phyloP scores from a whole-genome alignment of 2,329 filamentous ascomycete genomes.

The Fusarium nygamai region DNA sequence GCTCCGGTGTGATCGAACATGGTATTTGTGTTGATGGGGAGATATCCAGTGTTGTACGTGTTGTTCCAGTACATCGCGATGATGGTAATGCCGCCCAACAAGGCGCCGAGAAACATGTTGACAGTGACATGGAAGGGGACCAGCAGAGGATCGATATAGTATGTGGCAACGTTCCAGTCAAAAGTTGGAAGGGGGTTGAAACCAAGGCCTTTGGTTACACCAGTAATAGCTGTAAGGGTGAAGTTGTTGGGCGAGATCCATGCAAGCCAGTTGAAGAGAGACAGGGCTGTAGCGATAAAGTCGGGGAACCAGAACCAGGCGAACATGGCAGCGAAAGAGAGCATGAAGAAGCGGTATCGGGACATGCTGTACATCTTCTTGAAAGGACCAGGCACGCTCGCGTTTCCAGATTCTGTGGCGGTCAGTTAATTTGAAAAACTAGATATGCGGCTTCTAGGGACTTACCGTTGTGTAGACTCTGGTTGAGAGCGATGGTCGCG shows the following conservation, averaged over 20 bases:
- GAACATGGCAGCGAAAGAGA: conserved; percentile 34
- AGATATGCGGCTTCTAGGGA: rapidly evolving
- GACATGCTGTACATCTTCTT: conserved; percentile 34
- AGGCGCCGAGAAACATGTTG: conserved; percentile 48
- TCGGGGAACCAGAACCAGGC: conserved; percentile 41
- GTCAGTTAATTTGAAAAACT: rapidly evolving
- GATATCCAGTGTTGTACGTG: conserved; percentile 55
- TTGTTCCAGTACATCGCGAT: conserved; percentile 56
- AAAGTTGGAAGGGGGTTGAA: conserved; percentile 62
- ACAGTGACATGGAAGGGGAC: conserved; percentile 54
- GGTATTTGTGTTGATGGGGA: conserved; percentile 59
- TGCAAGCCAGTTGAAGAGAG: conserved; percentile 63
- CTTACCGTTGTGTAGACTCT: conserved; percentile 33
- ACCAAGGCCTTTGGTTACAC: conserved; percentile 53
- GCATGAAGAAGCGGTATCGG: conserved; percentile 33
- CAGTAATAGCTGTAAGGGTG: conserved; percentile 55
- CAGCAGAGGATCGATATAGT: conserved; percentile 29
- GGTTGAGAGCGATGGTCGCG: conserved; percentile 34
- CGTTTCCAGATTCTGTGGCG: background rate
- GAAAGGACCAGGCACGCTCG: conserved; percentile 24
- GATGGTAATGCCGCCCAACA: conserved; percentile 53
- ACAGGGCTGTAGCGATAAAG: conserved; percentile 26
- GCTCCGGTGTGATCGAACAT: conserved; percentile 58
- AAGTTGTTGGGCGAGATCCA: conserved; percentile 62
- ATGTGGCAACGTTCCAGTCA: conserved; percentile 55